These are phyloP conservation scores for Globisporangium apiculatum DNA, from an alignment of 352 stramenopile genomes.

Conservation along the genomic window DNA sequence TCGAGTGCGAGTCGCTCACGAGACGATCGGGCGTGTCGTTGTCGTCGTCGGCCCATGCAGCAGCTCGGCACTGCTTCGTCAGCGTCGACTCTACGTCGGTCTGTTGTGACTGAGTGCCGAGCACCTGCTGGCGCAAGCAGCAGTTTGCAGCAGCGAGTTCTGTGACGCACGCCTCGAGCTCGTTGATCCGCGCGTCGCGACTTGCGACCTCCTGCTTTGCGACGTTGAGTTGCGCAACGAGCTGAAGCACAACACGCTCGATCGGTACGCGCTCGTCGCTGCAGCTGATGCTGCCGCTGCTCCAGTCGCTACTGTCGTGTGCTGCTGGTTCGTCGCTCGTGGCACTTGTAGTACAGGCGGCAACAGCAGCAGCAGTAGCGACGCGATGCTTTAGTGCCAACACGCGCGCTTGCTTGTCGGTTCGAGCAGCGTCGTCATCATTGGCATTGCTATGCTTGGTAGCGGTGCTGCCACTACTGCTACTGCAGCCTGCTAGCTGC, in stretches of 20 bases:
- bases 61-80: too few relatives aligned
- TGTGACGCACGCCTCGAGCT: conserved; percentile 18
- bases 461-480: background rate
- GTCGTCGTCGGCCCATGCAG: too few relatives aligned
- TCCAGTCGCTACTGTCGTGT: conserved; percentile 4
- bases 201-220: background rate
- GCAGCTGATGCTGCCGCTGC: conserved; percentile 12
- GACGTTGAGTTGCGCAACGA: conserved; percentile 18
- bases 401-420: conserved; percentile 5
- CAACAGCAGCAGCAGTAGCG: background rate
- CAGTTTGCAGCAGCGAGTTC: conserved; percentile 16
- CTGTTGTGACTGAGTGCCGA: background rate
- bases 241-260: conserved; percentile 26
- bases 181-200: conserved; percentile 17
- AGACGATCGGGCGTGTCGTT: too few relatives aligned
- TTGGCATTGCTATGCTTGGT: background rate
- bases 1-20: background rate
- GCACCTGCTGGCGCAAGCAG: background rate
- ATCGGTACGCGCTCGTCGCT: conserved; percentile 19
- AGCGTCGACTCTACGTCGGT: background rate
- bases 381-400: conserved; percentile 2
- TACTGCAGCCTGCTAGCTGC: too few relatives aligned
- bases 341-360: background rate
- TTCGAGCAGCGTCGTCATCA: background rate
- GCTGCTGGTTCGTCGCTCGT: background rate